Percentiles rank a stretch among this genome's conserved stretches.
Conservation (phyloP, 306 rosid genomes). For the Medicago ruthenica region DNA sequence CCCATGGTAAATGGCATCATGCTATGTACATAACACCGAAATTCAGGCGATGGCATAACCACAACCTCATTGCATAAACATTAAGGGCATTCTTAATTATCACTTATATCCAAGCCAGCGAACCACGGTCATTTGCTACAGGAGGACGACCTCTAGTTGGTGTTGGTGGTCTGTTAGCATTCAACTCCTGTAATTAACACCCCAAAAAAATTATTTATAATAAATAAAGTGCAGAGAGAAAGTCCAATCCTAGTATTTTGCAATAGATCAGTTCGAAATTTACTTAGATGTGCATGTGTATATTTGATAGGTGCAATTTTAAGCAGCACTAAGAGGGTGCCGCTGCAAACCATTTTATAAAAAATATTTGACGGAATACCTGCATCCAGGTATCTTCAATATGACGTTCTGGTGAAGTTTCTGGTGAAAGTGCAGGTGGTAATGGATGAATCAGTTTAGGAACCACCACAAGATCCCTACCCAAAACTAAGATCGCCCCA, state of each 20-base stretch:
- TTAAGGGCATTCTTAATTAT: slow-evolving; percentile 40
- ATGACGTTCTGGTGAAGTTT: slow-evolving; percentile 89
- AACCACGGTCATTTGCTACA: slow-evolving; percentile 89
- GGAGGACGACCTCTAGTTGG: slow-evolving; percentile 99
- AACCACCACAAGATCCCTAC: slow-evolving; percentile 97
- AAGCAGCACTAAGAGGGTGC: slow-evolving; percentile 13
- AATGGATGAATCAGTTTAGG: slow-evolving; percentile 94
- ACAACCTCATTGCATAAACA: slow-evolving; percentile 51
- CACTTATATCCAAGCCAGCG: slow-evolving; percentile 95
- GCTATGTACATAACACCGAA: slow-evolving; percentile 69
- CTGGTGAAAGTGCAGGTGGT: slow-evolving; percentile 97
- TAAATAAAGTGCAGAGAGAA: not conserved
- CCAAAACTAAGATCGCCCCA: slow-evolving; percentile 92
- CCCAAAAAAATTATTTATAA: slow-evolving; percentile 25
- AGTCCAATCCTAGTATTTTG: slow-evolving; percentile 25
- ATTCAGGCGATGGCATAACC: slow-evolving; percentile 59
- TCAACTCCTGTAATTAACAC: slow-evolving; percentile 69
- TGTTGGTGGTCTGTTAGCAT: slow-evolving; percentile 97
- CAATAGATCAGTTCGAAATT: slow-evolving; percentile 20
- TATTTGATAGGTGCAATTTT: slow-evolving; percentile 17
- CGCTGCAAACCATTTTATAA: slow-evolving; percentile 20
- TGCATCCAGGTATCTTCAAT: slow-evolving; percentile 99
- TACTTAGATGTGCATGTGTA: slow-evolving; percentile 13
- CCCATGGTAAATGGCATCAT: slow-evolving; percentile 50
- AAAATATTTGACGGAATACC: slow-evolving; percentile 54